Conservation (phyloP, 371 early-diverging fungal genomes). For the Vavraia culicis region DNA sequence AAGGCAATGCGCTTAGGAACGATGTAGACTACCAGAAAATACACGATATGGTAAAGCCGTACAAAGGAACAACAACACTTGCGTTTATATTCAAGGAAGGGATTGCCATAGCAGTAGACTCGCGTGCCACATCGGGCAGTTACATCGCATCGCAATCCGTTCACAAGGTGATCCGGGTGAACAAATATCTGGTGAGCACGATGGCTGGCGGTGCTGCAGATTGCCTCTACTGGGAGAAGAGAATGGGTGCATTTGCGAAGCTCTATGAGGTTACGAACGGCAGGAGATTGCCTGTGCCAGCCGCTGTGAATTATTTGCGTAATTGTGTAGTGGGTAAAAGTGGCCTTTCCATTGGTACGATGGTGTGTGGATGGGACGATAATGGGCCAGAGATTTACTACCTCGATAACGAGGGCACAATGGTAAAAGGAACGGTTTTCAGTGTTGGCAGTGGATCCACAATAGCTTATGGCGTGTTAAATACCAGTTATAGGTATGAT, state of each 20-base stretch:
- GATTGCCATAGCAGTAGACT: constrained; percentile 91
- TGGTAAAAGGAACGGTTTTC: constrained; percentile 71
- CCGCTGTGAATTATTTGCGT: constrained; percentile 73
- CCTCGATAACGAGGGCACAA: constrained; percentile 82
- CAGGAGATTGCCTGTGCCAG: constrained; percentile 85
- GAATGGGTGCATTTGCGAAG: constrained; percentile 71
- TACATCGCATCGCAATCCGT: constrained; percentile 92
- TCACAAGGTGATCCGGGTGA: constrained; percentile 97
- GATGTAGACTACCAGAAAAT: constrained; percentile 7
- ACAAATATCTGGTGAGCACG: constrained; percentile 88
- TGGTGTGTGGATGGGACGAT: constrained; percentile 97
- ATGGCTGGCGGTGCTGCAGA: constrained; percentile 99
- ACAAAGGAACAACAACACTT: constrained; percentile 92
- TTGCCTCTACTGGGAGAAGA: constrained; percentile 94
- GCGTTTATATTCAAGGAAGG: constrained; percentile 91
- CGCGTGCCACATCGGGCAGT: constrained; percentile 85
- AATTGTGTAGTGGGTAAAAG: constrained; percentile 38
- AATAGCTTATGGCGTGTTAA: constrained; percentile 80
- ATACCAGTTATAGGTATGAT: constrained; percentile 66
- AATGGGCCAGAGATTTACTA: constrained; percentile 84
- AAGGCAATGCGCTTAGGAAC: background rate
- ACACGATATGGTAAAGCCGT: constrained; percentile 14
- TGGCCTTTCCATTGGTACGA: constrained; percentile 96
- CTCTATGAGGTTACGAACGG: constrained; percentile 83
- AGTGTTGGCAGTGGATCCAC: constrained; percentile 89